These are phyloP conservation scores for Malassezia dermatis DNA, from an alignment of 1,284 basidiomycete genomes.

Conservation along the genomic window DNA sequence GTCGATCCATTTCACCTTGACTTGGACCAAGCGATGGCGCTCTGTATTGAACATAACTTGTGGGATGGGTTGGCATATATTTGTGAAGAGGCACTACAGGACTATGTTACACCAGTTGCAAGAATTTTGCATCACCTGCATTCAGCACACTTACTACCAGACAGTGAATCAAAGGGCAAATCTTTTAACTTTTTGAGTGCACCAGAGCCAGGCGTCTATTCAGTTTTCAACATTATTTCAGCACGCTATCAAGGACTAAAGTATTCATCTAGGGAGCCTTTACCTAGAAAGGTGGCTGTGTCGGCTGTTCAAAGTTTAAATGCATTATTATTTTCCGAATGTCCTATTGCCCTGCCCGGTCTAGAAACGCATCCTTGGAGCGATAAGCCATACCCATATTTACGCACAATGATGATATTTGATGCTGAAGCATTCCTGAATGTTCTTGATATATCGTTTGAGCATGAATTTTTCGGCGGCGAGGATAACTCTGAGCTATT, in stretches of 20 bases:
- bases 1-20: constrained; percentile 84
- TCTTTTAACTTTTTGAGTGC: background rate
- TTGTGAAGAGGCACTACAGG: constrained; percentile 73
- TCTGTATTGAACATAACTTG: constrained; percentile 71
- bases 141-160: constrained; percentile 24
- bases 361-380: background rate
- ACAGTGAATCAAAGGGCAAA: constrained; percentile 9
- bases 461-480: constrained; percentile 81
- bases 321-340: background rate
- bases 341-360: background rate
- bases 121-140: constrained; percentile 32
- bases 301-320: background rate
- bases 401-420: constrained; percentile 6
- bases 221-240: background rate
- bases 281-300: constrained; percentile 27
- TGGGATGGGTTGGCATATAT: constrained; percentile 93
- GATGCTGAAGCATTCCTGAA: constrained; percentile 92
- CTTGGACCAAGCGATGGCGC: constrained; percentile 76
- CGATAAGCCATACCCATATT: background rate
- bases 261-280: constrained; percentile 15
- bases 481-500: constrained; percentile 46
- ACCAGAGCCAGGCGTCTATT: background rate
- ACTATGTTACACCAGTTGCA: constrained; percentile 80
- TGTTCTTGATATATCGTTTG: constrained; percentile 84
- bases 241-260: background rate